Percentiles rank a stretch among this genome's conserved stretches.
These are phyloP conservation scores for Carpinus viminea DNA, from an alignment of 306 rosid species.

Conservation along the genomic window DNA sequence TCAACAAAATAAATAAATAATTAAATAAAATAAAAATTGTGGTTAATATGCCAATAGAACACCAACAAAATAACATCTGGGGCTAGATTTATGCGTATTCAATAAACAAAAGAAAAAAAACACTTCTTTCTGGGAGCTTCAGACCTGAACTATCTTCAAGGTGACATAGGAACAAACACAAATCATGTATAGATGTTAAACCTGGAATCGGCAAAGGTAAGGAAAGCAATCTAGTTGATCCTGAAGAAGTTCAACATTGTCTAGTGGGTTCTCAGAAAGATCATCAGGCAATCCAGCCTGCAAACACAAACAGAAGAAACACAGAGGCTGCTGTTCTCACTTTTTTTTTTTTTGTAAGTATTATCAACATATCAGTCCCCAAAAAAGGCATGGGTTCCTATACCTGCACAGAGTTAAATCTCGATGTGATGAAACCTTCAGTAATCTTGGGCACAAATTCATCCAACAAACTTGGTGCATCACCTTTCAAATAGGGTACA, in stretches of 20 bases:
- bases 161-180: neutral
- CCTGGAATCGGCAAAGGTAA: constrained; percentile 95
- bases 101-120: neutral
- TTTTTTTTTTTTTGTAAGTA: constrained; percentile 16
- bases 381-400: constrained; percentile 29
- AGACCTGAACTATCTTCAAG: constrained; percentile 13
- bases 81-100: neutral
- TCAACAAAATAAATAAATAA: constrained; percentile 21
- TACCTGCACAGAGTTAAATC: constrained; percentile 97
- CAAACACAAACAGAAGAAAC: constrained; percentile 31
- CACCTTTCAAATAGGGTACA: constrained; percentile 98
- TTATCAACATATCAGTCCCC: constrained; percentile 16
- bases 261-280: constrained; percentile 95
- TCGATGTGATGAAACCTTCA: constrained; percentile 91
- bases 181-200: constrained; percentile 22
- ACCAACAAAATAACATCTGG: constrained; percentile 2
- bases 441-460: constrained; percentile 98
- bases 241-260: constrained; percentile 96
- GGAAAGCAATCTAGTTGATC: constrained; percentile 98
- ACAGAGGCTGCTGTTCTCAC: constrained; percentile 14
- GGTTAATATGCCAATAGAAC: constrained; percentile 32
- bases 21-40: neutral
- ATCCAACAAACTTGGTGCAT: constrained; percentile 95
- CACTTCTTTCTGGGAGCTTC: neutral
- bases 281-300: constrained; percentile 91